Evolutionary conservation across 2,329 filamentous ascomycete genomes (phyloP).

Genomic region (Cryphonectria radicalis): DNA sequence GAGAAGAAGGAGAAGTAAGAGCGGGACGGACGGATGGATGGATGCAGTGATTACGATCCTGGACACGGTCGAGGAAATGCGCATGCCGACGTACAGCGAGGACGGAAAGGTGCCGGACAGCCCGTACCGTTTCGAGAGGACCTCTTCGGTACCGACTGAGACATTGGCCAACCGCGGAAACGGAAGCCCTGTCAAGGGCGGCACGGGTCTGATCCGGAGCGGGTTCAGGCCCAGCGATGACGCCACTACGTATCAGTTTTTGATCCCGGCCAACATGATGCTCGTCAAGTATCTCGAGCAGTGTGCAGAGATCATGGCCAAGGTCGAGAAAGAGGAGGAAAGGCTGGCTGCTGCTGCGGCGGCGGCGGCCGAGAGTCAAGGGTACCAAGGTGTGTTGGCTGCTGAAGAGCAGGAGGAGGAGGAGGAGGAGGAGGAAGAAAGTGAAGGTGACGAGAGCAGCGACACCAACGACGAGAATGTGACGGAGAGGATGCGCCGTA

Average conservation of each 20-base stretch:
- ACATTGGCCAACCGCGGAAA: conserved; percentile 70
- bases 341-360: conserved; percentile 26
- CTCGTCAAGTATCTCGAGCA: conserved; percentile 58
- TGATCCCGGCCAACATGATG: conserved; percentile 80
- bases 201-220: conserved; percentile 72
- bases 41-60: conserved; percentile 68
- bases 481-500: conserved; percentile 52
- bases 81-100: conserved; percentile 66
- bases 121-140: conserved; percentile 73
- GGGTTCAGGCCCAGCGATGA: conserved; percentile 83
- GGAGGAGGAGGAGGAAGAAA: not conserved
- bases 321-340: conserved; percentile 39
- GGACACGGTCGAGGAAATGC: conserved; percentile 65
- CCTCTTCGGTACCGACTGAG: conserved; percentile 70
- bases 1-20: not conserved
- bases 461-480: conserved; percentile 11
- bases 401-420: conserved; percentile 8
- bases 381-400: conserved; percentile 13
- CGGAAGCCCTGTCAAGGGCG: conserved; percentile 73
- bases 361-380: conserved; percentile 5
- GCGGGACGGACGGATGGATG: conserved; percentile 54
- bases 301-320: conserved; percentile 43
- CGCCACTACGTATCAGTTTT: conserved; percentile 75
- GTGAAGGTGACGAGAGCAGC: not conserved
- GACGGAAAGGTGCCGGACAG: conserved; percentile 55